Conservation (phyloP, 345 rosid genomes). For the Boechera stricta region DNA sequence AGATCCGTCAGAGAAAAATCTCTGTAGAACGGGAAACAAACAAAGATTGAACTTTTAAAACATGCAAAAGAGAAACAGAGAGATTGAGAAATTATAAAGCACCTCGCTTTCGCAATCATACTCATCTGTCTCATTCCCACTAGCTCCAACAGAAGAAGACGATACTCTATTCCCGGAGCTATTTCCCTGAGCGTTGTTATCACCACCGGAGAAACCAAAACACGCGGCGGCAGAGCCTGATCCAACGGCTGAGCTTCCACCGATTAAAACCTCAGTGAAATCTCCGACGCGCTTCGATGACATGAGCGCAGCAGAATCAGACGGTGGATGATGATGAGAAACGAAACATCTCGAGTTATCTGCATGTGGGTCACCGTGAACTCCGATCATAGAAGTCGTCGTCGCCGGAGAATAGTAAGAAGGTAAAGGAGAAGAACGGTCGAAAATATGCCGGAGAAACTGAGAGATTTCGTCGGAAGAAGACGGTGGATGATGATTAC, state of each 20-base stretch:
- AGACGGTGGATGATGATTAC: slow-evolving; percentile 36
- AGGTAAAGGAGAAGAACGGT: slow-evolving; percentile 61
- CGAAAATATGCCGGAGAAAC: slow-evolving; percentile 69
- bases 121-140: slow-evolving; percentile 70
- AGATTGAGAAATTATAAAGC: slow-evolving; percentile 12
- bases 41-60: neutral
- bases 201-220: slow-evolving; percentile 42
- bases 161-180: slow-evolving; percentile 46
- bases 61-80: slow-evolving; percentile 19
- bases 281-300: slow-evolving; percentile 17
- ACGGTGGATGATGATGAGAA: slow-evolving; percentile 24
- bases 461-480: slow-evolving; percentile 70
- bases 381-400: neutral
- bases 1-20: slow-evolving; percentile 38
- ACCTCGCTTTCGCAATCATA: slow-evolving; percentile 91
- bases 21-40: slow-evolving; percentile 19
- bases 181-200: slow-evolving; percentile 42
- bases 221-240: slow-evolving; percentile 27
- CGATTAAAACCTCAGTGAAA: slow-evolving; percentile 25
- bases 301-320: neutral
- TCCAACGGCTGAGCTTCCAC: slow-evolving; percentile 41
- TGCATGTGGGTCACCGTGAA: slow-evolving; percentile 37
- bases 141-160: slow-evolving; percentile 58
- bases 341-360: slow-evolving; percentile 18
- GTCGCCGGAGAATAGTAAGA: slow-evolving; percentile 43